Base-by-base conservation (phyloP, 495 filamentous ascomycete species). In the Hypoxylon subgilvum region DNA sequence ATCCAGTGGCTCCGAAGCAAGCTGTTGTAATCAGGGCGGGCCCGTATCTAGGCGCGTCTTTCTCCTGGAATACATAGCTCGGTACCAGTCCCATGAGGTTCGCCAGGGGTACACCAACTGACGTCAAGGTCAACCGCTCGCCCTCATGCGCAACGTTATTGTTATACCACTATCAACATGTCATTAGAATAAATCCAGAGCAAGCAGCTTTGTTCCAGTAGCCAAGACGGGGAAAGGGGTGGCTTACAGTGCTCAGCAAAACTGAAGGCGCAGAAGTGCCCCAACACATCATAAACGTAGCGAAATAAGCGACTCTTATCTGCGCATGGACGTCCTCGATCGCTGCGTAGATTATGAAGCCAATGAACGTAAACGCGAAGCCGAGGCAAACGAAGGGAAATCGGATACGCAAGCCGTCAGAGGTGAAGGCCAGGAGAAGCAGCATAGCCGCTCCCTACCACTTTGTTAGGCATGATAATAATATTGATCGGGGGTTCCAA, bases 281-380 rank as follows among this genome's bases (percentile, higher is more conserved):
- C 87, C 88, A 91, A 12, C 84, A 86, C 87, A 92, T 91, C 86
- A 91, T 90, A 68, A 91, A 92, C 16, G 79, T 83, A 8, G 88
- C 86, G 49, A 88, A 91, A 52, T 92, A 92, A 2, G 87, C 88
- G 2, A 91, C 76, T 22, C 83, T 77, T 8, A 85, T 70, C 27
- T 86, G 69, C 1, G 67, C 52, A 50, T 81, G 55, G 12, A 88
- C 85, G 62, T 91, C 82, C 17, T 51, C 39, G 51, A 90, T 87
- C 25, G 82, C 75, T 0, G 85, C 85, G 57, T 86, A 90, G 65
- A 92, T 88, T 65, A 90, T 80, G 71, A 92, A 88, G 3, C 89
- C 89, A 40, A 84, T 74, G 59, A 90, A 88, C 0, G 88, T 89
- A 66, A 91, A 81, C 6, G 85, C 69, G 69, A 91, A 91, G 3